Percentiles rank a stretch among this genome's conserved stretches.
Evolutionary conservation across 1,284 basidiomycete species (phyloP).

Genomic region (Phellopilus nigrolimitatus): DNA sequence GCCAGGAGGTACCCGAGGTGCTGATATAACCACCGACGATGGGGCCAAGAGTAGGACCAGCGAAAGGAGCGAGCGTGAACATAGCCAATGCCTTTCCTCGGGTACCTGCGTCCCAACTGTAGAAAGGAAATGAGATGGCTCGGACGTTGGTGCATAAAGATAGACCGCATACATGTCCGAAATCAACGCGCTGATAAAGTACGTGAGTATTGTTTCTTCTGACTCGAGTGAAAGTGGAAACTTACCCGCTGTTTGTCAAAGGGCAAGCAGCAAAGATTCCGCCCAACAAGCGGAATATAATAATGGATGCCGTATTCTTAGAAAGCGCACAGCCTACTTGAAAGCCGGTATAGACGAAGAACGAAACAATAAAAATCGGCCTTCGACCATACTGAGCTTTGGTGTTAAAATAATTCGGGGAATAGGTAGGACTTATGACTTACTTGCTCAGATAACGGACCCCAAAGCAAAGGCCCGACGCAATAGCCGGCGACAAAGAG

Average conservation of each 20-base stretch:
- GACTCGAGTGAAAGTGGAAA: neutral
- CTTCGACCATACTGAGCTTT: constrained; percentile 30
- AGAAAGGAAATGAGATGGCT: constrained; percentile 22
- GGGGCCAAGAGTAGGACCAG: constrained; percentile 39
- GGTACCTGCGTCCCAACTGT: constrained; percentile 44
- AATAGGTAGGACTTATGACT: neutral
- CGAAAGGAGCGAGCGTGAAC: constrained; percentile 50
- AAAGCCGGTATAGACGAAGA: constrained; percentile 44
- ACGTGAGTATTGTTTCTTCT: neutral
- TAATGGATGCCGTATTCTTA: constrained; percentile 53
- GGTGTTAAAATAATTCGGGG: neutral
- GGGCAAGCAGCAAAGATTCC: constrained; percentile 54
- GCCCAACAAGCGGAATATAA: constrained; percentile 66
- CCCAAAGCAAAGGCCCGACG: constrained; percentile 47
- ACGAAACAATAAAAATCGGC: constrained; percentile 44
- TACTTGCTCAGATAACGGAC: constrained; percentile 42
- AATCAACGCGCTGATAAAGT: constrained; percentile 36
- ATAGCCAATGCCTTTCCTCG: constrained; percentile 51
- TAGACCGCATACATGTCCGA: constrained; percentile 30
- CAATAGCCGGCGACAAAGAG: constrained; percentile 44
- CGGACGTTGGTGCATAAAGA: constrained; percentile 30
- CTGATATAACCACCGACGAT: constrained; percentile 46
- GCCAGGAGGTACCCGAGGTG: constrained; percentile 38
- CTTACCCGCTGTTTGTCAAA: constrained; percentile 47
- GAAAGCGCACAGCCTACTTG: constrained; percentile 58